A percentile compares a stretch with the other conserved stretches of the same genome.
Evolutionary conservation across 2,329 filamentous ascomycete species (phyloP).

Genomic region (Cordyceps fumosorosea): DNA sequence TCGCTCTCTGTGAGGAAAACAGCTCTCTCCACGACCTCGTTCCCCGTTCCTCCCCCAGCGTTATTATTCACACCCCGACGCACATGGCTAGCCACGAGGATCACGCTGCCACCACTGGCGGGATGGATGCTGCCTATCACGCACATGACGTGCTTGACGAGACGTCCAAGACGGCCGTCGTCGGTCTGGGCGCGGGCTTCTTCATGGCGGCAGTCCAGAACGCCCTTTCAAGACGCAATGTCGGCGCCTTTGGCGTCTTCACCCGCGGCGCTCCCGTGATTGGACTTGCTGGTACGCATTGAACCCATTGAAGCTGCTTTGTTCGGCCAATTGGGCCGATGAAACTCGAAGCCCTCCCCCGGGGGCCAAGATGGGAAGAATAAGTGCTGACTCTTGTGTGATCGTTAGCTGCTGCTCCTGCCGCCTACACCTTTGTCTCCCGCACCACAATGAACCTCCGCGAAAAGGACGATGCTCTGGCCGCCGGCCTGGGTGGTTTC

Average conservation of each 20-base stretch:
- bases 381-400: constrained; percentile 19
- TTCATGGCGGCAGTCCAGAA: constrained; percentile 77
- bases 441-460: constrained; percentile 77
- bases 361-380: not conserved
- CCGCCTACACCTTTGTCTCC: constrained; percentile 70
- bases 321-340: not conserved
- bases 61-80: constrained; percentile 4
- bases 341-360: not conserved
- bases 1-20: constrained; percentile 4
- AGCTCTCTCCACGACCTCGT: constrained; percentile 3
- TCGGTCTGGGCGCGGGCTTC: constrained; percentile 62
- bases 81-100: constrained; percentile 30
- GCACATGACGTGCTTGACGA: constrained; percentile 68
- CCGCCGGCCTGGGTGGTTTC: constrained; percentile 70
- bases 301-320: not conserved
- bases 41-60: not conserved
- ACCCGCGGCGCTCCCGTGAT: constrained; percentile 71
- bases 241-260: constrained; percentile 75
- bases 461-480: constrained; percentile 73
- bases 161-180: constrained; percentile 55
- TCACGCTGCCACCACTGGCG: constrained; percentile 18
- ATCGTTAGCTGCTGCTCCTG: constrained; percentile 49
- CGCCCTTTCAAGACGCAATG: constrained; percentile 74
- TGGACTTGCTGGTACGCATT: constrained; percentile 35
- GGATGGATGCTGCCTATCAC: constrained; percentile 44